phyloP scores from a whole-genome alignment of 2,329 filamentous ascomycete species.

The Ambrosiella cleistominuta region DNA sequence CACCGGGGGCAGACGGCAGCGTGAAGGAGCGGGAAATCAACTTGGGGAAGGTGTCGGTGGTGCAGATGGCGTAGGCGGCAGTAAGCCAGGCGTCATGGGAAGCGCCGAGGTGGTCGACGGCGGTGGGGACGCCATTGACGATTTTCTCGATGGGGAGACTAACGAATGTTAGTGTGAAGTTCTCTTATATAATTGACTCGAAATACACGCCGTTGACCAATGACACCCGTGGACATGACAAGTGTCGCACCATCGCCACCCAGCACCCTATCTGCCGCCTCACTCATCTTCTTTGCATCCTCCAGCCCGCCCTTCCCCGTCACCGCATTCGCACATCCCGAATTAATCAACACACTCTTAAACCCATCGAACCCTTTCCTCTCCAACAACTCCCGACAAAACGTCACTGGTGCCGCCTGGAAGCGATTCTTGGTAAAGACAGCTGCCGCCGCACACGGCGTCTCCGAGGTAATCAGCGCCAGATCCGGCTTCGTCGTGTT shows the following conservation, averaged over 20 bases:
- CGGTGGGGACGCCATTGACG: slow-evolving; percentile 59
- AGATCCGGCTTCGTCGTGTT: slow-evolving; percentile 88
- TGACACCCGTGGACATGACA: slow-evolving; percentile 97
- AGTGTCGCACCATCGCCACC: slow-evolving; percentile 44
- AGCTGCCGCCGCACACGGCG: slow-evolving; percentile 69
- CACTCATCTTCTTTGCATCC: slow-evolving; percentile 73
- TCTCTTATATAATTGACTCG: background rate
- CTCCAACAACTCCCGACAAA: slow-evolving; percentile 57
- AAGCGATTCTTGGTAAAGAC: slow-evolving; percentile 98
- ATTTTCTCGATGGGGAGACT: slow-evolving; percentile 87
- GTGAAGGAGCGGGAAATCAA: slow-evolving; percentile 70
- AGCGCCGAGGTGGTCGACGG: slow-evolving; percentile 50
- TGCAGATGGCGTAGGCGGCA: slow-evolving; percentile 84
- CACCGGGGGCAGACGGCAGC: slow-evolving; percentile 51
- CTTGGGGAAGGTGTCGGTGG: slow-evolving; percentile 96
- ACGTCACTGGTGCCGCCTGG: slow-evolving; percentile 84
- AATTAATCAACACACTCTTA: slow-evolving; percentile 76
- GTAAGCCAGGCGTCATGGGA: slow-evolving; percentile 75
- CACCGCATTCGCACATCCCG: slow-evolving; percentile 91
- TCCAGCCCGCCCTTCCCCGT: slow-evolving; percentile 79
- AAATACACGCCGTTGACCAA: slow-evolving; percentile 57
- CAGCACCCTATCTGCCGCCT: slow-evolving; percentile 50
- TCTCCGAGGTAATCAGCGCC: slow-evolving; percentile 71
- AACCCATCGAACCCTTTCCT: slow-evolving; percentile 51
- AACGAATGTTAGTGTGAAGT: background rate